Evolutionary conservation across 2,329 filamentous ascomycete genomes (phyloP).

Genomic region (Fusarium torulosum): DNA sequence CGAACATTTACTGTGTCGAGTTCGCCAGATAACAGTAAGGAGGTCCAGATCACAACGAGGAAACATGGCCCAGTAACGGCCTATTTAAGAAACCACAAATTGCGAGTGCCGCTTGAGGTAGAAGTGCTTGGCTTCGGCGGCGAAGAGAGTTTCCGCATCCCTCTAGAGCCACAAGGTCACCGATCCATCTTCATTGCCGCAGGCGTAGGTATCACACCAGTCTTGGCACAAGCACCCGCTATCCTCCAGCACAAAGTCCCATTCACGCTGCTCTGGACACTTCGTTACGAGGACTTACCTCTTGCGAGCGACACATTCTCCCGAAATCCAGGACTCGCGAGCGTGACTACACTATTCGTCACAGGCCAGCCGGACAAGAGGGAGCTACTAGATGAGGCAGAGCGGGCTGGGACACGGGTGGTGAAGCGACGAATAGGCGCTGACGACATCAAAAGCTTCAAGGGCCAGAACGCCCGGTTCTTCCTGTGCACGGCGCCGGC

Average conservation of each 20-base stretch:
- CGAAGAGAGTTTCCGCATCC: conserved; percentile 59
- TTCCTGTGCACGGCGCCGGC: conserved; percentile 62
- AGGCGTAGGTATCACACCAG: conserved; percentile 85
- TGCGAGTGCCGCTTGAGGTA: conserved; percentile 68
- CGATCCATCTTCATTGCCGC: conserved; percentile 75
- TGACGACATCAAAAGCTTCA: conserved; percentile 58
- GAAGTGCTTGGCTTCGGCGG: conserved; percentile 81
- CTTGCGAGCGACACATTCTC: conserved; percentile 72
- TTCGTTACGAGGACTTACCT: conserved; percentile 70
- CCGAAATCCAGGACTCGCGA: conserved; percentile 63
- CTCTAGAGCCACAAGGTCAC: conserved; percentile 36
- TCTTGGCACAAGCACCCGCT: conserved; percentile 74
- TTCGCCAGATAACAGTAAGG: conserved; percentile 56
- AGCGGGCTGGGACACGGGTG: conserved; percentile 53
- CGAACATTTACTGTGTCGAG: conserved; percentile 86
- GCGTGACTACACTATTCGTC: conserved; percentile 71
- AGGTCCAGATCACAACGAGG: conserved; percentile 79
- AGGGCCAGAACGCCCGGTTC: conserved; percentile 61
- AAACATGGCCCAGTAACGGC: conserved; percentile 76
- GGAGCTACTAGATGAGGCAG: conserved; percentile 53
- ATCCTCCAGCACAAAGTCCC: conserved; percentile 56
- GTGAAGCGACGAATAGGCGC: conserved; percentile 55
- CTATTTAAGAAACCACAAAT: conserved; percentile 71
- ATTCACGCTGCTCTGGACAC: conserved; percentile 76
- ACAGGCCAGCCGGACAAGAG: conserved; percentile 62